Conservation (phyloP, 2,329 filamentous ascomycete species). For the Orbilia ellipsospora region DNA sequence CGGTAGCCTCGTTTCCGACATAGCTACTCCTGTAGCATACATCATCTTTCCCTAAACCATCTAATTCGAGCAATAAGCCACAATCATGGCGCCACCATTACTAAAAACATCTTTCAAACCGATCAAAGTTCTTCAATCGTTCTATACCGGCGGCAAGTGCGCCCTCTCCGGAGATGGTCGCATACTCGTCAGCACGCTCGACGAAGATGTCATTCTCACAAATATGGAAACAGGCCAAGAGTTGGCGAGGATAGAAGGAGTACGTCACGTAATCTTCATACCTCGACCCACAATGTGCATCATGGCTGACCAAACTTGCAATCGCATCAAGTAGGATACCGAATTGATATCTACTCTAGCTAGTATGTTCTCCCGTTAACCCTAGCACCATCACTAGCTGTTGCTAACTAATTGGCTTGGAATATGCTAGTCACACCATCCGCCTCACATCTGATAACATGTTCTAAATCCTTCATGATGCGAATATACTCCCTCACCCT, state of each 20-base stretch:
- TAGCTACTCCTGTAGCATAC: conserved; percentile 2
- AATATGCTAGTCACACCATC: conserved; percentile 80
- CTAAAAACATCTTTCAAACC: conserved; percentile 91
- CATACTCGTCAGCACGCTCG: conserved; percentile 87
- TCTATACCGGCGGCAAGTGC: conserved; percentile 91
- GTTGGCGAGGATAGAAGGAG: conserved; percentile 86
- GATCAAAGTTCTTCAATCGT: conserved; percentile 83
- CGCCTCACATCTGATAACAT: conserved; percentile 86
- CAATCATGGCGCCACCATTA: conserved; percentile 62
- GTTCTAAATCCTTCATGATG: conserved; percentile 96
- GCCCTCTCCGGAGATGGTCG: conserved; percentile 82
- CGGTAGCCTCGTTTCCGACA: background rate
- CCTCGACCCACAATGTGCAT: conserved; percentile 41
- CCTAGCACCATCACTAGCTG: background rate
- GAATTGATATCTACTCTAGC: conserved; percentile 81
- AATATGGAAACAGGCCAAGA: conserved; percentile 84
- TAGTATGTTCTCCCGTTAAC: conserved; percentile 63
- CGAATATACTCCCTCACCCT: conserved; percentile 81
- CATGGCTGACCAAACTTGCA: conserved; percentile 1
- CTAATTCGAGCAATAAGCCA: background rate
- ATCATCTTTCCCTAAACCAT: background rate
- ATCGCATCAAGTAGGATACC: conserved; percentile 70
- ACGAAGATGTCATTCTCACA: conserved; percentile 89
- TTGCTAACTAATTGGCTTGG: conserved; percentile 53
- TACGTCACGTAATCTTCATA: conserved; percentile 62